phyloP scores from a whole-genome alignment of 345 rosid species.

The Noccaea bulbosa region DNA sequence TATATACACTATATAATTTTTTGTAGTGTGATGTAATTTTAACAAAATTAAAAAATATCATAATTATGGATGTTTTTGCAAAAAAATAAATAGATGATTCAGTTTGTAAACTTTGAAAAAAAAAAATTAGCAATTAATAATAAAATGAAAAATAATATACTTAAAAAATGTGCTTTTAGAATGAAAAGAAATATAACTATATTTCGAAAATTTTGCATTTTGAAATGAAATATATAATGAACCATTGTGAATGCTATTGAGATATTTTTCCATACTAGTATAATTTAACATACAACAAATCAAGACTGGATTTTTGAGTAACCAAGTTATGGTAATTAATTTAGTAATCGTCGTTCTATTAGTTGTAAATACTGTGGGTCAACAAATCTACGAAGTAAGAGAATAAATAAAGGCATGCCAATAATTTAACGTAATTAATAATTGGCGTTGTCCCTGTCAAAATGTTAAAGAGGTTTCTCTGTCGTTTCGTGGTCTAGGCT shows the following conservation, averaged over 20 bases:
- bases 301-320: neutral
- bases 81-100: no score
- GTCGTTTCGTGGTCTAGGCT: slow-evolving; percentile 41
- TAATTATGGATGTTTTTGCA: no score
- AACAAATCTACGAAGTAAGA: slow-evolving; percentile 25
- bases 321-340: neutral
- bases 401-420: slow-evolving; percentile 31
- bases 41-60: no score
- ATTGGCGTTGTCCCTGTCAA: slow-evolving; percentile 35
- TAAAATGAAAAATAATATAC: no score
- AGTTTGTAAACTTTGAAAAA: no score
- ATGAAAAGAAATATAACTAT: no score
- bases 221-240: no score
- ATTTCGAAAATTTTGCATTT: no score
- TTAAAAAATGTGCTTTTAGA: no score
- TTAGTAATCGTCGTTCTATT: neutral
- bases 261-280: neutral
- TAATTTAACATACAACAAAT: neutral
- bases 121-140: no score
- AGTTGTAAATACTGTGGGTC: slow-evolving; percentile 34
- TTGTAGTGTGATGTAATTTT: no score
- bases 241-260: neutral
- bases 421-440: slow-evolving; percentile 41
- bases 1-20: no score
- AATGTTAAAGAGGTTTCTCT: slow-evolving; percentile 36